Evolutionary conservation across 1,139 yeast genomes (phyloP), one percentile per base, ranked within the genome.

Genomic region (Pichia inconspicua): DNA sequence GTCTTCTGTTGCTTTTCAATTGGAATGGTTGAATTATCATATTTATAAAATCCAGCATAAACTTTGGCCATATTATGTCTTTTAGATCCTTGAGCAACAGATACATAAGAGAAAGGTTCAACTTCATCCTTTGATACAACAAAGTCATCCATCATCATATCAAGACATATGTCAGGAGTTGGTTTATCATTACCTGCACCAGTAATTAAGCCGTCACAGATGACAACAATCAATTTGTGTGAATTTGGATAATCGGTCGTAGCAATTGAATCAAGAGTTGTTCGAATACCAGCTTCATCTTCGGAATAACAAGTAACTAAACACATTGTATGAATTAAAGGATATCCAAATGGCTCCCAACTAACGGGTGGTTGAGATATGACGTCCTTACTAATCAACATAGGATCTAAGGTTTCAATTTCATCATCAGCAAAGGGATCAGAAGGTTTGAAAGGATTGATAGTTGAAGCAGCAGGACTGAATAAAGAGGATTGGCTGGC

Each of bases 1-100:
- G 87, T 89, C 57, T 94, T 77, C 66, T 89, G 96, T 65, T 90
- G 97, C 56, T 84, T 84, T 56, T 84, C 89, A 4, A 72, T 71
- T 4, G 94, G 85, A 43, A 87, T 80, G 4, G 94, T 84, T 8
- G 67, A 63, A 55, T 84, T 84, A 59, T 85, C 80, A 61, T 88
- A 90, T 55, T 82, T 81, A 69, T 90, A 90, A 63, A 85, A 92
- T 0, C 97, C 97, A 14, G 95, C 82, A 60, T 83, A 84, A 12
- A 90, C 88, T 66, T 89, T 89, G n/a, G 97, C 97, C 96, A 88
- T 88, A 64, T 92, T 92, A 62, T 90, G 97, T 64, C 97, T 83
- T 67, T 87, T 89, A 9, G 86, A 63, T 55, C 97, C 97, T 61
- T 83, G 84, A 1, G 96, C 96, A 47, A 92, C 97, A 9, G 97